These are phyloP conservation scores for Diaporthe sp. DNA, from an alignment of 2,329 filamentous ascomycete genomes.

Conservation along the genomic window DNA sequence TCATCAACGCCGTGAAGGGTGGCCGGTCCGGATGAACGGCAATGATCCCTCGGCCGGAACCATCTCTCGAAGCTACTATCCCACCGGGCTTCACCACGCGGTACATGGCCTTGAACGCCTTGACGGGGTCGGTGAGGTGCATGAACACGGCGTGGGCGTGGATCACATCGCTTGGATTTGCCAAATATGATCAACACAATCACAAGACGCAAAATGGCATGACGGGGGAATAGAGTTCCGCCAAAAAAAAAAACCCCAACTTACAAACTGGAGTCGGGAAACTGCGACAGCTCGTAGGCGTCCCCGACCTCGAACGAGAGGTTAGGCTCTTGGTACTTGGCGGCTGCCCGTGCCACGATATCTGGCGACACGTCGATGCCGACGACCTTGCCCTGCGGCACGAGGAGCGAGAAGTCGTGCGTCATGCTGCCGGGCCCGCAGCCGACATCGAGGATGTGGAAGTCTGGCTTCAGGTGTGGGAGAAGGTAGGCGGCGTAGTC, in stretches of 20 bases:
- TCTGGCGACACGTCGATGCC: slow-evolving; percentile 53
- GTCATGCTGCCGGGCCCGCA: slow-evolving; percentile 63
- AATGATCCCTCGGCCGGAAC: not conserved
- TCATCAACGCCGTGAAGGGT: not conserved
- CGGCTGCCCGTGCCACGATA: slow-evolving; percentile 44
- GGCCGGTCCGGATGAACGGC: not conserved
- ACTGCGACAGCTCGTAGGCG: slow-evolving; percentile 49
- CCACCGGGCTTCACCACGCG: slow-evolving; percentile 53
- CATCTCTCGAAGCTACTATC: slow-evolving; percentile 3
- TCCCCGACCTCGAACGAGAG: slow-evolving; percentile 51
- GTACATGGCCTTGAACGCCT: slow-evolving; percentile 66
- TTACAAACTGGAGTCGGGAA: slow-evolving; percentile 61
- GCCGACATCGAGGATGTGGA: slow-evolving; percentile 59
- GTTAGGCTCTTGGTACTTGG: slow-evolving; percentile 46
- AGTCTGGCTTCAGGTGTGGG: slow-evolving; percentile 52
- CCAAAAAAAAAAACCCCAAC: not conserved
- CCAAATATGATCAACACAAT: not conserved
- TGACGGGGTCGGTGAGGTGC: slow-evolving; percentile 66
- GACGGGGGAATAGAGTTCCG: no score
- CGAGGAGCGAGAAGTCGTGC: slow-evolving; percentile 54
- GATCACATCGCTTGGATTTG: slow-evolving; percentile 64
- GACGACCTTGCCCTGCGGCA: slow-evolving; percentile 53
- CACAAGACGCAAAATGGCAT: rapidly evolving
- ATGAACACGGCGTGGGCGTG: slow-evolving; percentile 71
- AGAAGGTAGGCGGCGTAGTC: slow-evolving; percentile 58